phyloP scores from a whole-genome alignment of 345 rosid species.

The Hypericum androsaemum region DNA sequence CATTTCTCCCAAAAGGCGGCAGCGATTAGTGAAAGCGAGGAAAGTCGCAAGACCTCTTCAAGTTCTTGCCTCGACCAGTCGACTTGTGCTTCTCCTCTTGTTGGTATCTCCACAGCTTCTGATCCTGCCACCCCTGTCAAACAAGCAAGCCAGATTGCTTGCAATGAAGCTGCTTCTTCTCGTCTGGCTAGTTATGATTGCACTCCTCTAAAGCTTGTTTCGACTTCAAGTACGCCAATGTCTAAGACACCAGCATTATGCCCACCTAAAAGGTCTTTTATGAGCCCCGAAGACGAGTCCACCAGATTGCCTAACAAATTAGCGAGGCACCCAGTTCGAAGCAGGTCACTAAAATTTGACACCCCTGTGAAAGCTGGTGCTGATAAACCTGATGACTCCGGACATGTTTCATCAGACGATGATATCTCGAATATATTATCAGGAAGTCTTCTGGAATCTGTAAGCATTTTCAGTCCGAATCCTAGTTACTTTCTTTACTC shows the following conservation, averaged over 20 bases:
- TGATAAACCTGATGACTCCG: constrained; percentile 19
- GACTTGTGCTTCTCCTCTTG: constrained; percentile 6
- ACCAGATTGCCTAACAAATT: constrained; percentile 35
- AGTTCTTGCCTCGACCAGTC: constrained; percentile 13
- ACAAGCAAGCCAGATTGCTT: constrained; percentile 9
- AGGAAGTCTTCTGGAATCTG: constrained; percentile 46
- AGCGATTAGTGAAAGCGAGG: constrained; percentile 2
- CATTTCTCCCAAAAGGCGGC: constrained; percentile 29
- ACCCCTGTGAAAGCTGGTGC: constrained; percentile 26
- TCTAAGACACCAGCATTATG: constrained; percentile 34
- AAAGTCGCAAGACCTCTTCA: not conserved
- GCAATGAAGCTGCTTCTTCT: constrained; percentile 14
- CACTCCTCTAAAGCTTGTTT: constrained; percentile 58
- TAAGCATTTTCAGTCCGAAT: constrained; percentile 20
- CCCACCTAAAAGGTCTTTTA: constrained; percentile 39
- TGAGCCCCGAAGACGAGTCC: constrained; percentile 46
- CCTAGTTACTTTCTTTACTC: not conserved
- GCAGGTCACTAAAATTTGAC: constrained; percentile 59
- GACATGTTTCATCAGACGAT: constrained; percentile 25
- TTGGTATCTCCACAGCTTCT: constrained; percentile 4
- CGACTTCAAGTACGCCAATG: constrained; percentile 43
- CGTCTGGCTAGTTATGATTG: constrained; percentile 21
- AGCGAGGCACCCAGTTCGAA: constrained; percentile 45
- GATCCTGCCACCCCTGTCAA: constrained; percentile 36
- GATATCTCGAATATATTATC: constrained; percentile 46